Conservation (phyloP, 768 basidiomycete species). For the Lepiota brunneoincarnata region DNA sequence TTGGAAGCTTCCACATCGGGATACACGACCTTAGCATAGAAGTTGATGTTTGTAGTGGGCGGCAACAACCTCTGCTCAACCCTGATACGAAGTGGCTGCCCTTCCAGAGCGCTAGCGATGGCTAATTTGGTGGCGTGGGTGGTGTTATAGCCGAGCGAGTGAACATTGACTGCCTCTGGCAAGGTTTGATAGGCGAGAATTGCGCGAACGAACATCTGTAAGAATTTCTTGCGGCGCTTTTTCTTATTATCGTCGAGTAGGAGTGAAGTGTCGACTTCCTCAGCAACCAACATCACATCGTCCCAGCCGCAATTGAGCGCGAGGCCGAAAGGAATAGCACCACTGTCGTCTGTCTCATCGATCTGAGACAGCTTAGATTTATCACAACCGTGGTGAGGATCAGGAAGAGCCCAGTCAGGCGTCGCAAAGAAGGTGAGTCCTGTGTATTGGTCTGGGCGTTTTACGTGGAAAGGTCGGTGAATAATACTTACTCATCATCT, state of each 20-base stretch:
- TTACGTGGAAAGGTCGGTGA: not conserved
- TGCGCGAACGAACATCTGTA: slow-evolving; percentile 52
- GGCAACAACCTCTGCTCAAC: slow-evolving; percentile 31
- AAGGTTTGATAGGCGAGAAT: slow-evolving; percentile 60
- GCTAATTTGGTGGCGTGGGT: slow-evolving; percentile 50
- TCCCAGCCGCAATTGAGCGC: slow-evolving; percentile 10
- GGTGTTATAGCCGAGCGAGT: slow-evolving; percentile 46
- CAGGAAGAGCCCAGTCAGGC: slow-evolving; percentile 41
- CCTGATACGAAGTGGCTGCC: slow-evolving; percentile 43
- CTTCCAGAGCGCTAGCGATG: slow-evolving; percentile 39
- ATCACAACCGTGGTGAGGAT: slow-evolving; percentile 16
- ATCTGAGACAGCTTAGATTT: slow-evolving; percentile 7
- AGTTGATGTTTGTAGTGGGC: slow-evolving; percentile 42
- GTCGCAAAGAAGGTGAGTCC: slow-evolving; percentile 58
- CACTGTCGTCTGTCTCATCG: not conserved
- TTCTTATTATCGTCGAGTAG: slow-evolving; percentile 40
- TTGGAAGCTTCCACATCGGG: slow-evolving; percentile 45
- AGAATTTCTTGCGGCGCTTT: slow-evolving; percentile 48
- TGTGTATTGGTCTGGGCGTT: not conserved
- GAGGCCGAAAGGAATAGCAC: slow-evolving; percentile 19
- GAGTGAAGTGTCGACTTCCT: slow-evolving; percentile 1
- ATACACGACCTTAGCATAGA: slow-evolving; percentile 40
- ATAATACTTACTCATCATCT: slow-evolving; percentile 6
- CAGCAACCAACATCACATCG: slow-evolving; percentile 6
- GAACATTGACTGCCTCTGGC: slow-evolving; percentile 31